These are phyloP conservation scores for Selaginella tamariscina DNA, from an alignment of 75 land plant genomes.

Conservation along the genomic window DNA sequence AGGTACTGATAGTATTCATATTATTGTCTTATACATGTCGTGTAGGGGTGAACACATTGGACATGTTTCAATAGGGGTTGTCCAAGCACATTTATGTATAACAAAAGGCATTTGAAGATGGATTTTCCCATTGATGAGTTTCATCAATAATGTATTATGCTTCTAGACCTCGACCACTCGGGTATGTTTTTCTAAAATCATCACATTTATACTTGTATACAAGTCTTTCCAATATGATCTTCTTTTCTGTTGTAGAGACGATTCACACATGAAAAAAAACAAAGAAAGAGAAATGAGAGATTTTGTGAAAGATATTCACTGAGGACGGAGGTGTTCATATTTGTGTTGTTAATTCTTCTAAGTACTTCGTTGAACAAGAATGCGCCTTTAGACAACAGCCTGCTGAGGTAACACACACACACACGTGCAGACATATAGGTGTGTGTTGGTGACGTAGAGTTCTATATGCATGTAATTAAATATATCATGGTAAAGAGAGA, in stretches of 20 bases:
- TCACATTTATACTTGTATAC: too few relatives aligned
- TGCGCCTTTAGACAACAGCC: neutral
- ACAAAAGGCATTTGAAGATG: neutral
- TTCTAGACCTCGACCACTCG: neutral
- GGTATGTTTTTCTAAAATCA: neutral
- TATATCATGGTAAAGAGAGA: too few relatives aligned
- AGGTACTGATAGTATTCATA: too few relatives aligned
- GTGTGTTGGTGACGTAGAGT: too few relatives aligned
- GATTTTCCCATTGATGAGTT: neutral
- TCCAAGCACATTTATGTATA: neutral
- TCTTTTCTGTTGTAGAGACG: neutral
- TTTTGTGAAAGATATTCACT: neutral
- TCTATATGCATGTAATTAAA: too few relatives aligned
- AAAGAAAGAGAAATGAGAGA: neutral
- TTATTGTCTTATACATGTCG: too few relatives aligned
- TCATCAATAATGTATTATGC: neutral
- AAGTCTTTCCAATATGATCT: too few relatives aligned
- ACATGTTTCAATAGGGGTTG: too few relatives aligned
- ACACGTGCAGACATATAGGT: too few relatives aligned
- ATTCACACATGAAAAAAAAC: too few relatives aligned
- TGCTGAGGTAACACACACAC: neutral
- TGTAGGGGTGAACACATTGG: too few relatives aligned
- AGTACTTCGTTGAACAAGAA: neutral
- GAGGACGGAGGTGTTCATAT: neutral
- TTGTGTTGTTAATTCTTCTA: neutral